Evolutionary conservation across 768 basidiomycete genomes (phyloP).

Genomic region (Lactarius deliciosus): DNA sequence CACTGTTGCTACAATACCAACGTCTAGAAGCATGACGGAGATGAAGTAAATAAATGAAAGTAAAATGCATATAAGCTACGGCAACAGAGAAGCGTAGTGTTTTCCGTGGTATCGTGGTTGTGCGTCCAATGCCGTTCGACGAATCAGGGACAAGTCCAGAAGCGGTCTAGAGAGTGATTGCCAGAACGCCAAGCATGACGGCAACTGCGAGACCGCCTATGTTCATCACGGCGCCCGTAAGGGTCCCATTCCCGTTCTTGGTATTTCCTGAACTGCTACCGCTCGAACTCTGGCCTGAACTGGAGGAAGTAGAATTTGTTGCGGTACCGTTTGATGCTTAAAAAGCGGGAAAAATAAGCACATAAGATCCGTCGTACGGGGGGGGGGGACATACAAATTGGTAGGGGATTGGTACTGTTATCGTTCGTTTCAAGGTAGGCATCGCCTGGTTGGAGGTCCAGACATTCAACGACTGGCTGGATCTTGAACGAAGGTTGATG

Average conservation of each 20-base stretch:
- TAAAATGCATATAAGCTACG: slow-evolving; percentile 4
- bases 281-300: background rate
- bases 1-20: background rate
- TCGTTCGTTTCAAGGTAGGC: slow-evolving; percentile 84
- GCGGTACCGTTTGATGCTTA: too few species aligned
- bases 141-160: background rate
- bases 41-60: background rate
- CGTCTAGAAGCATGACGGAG: background rate
- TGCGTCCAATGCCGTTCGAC: background rate
- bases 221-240: background rate
- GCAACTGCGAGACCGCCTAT: background rate
- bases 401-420: slow-evolving; percentile 61
- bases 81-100: background rate
- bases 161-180: slow-evolving; percentile 4
- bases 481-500: slow-evolving; percentile 65
- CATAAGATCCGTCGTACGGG: background rate
- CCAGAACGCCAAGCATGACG: slow-evolving; percentile 3
- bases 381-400: slow-evolving; percentile 27
- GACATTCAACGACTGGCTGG: slow-evolving; percentile 67
- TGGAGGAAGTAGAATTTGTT: background rate
- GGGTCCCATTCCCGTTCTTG: slow-evolving; percentile 5
- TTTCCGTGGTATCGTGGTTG: slow-evolving; percentile 17
- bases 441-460: slow-evolving; percentile 54
- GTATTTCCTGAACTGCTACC: background rate
- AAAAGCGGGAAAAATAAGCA: background rate